Base-by-base conservation (phyloP, 371 early-diverging fungal species). In the Circinella umbellata region DNA sequence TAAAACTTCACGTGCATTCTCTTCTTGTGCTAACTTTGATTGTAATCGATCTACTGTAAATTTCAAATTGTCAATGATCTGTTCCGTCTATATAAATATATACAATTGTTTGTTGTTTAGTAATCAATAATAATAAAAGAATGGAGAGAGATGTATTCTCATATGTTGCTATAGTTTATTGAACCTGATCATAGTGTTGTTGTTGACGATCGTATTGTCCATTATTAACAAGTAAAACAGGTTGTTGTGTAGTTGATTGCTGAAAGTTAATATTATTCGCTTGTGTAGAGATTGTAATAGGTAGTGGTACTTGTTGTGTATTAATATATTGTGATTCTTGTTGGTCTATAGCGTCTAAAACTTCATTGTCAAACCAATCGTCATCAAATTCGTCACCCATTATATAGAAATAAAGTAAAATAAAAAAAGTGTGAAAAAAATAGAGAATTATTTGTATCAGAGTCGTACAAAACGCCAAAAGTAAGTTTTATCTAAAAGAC, bases 331-430 rank as follows among this genome's bases (percentile, higher is more conserved):
- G 59, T 5, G 69, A 49, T 69, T 63, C 63, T 35, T 63, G 51
- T 15, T 63, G 53, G 59, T 63, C 69, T 14, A 69, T 38, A 9
- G 55, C 69, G 39, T 69, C 63, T 18, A 69, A 54, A 14, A 63
- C 46, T 18, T 54, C 55, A 38, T 38, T 47, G 14, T 51, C 53
- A 10, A 69, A 42, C 17, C 62, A 63, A 6, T 63, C 20, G 37
- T 69, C 63, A 47, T 69, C 69, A n/a, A 48, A 51, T n/a, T 63
- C 48, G 53, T 68, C 55, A 27, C 53, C 69, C 55, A 69, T 64
- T 14, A 27, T 14, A 27, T 27, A 27, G 2, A 27, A 1, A 17
- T 54, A n/a, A 8, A 20, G 54, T 17, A 18, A 54, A 54, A 8
- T 14, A 54, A 18, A 20, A 10, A 17, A 8, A 7, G 11, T 57